Percentiles rank a stretch among this genome's conserved stretches.
Conservation (phyloP, 805 yeast genomes). For the Myxozyma vanderwaltii region DNA sequence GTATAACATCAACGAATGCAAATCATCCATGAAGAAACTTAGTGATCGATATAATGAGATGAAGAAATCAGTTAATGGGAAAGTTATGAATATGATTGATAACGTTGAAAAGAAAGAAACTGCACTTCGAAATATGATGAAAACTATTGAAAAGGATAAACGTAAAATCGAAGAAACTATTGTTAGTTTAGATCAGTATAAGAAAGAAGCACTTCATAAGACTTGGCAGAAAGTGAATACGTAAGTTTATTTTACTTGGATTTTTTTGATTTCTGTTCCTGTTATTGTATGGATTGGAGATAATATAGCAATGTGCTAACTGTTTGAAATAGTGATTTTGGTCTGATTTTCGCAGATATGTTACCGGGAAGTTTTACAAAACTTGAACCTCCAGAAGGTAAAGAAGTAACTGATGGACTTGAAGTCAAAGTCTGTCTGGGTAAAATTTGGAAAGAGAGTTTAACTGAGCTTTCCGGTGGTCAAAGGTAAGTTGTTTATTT, state of each 20-base stretch:
- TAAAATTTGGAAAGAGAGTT: slow-evolving; percentile 90
- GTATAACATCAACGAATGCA: slow-evolving; percentile 59
- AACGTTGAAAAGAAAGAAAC: slow-evolving; percentile 85
- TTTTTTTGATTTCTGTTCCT: too few relatives aligned
- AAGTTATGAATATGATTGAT: slow-evolving; percentile 89
- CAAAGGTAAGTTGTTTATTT: slow-evolving; percentile 59
- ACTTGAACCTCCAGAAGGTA: slow-evolving; percentile 76
- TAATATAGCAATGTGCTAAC: too few relatives aligned
- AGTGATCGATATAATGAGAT: slow-evolving; percentile 63
- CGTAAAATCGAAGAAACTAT: slow-evolving; percentile 87
- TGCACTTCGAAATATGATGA: slow-evolving; percentile 74
- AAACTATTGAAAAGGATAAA: slow-evolving; percentile 85
- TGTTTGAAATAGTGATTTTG: slow-evolving; percentile 60
- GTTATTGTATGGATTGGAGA: too few relatives aligned
- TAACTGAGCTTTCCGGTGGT: slow-evolving; percentile 95
- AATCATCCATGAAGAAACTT: slow-evolving; percentile 58
- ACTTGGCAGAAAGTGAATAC: slow-evolving; percentile 85
- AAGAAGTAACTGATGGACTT: slow-evolving; percentile 84
- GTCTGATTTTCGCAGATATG: slow-evolving; percentile 82
- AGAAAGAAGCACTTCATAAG: slow-evolving; percentile 74
- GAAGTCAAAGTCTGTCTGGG: slow-evolving; percentile 91
- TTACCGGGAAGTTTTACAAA: slow-evolving; percentile 90
- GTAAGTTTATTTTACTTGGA: too few relatives aligned
- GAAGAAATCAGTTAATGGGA: slow-evolving; percentile 79
- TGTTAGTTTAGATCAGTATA: slow-evolving; percentile 77